A percentile compares a stretch with the other conserved stretches of the same genome.
Conservation (phyloP, 148 eudicot genomes). For the Mesembryanthemum crystallinum region DNA sequence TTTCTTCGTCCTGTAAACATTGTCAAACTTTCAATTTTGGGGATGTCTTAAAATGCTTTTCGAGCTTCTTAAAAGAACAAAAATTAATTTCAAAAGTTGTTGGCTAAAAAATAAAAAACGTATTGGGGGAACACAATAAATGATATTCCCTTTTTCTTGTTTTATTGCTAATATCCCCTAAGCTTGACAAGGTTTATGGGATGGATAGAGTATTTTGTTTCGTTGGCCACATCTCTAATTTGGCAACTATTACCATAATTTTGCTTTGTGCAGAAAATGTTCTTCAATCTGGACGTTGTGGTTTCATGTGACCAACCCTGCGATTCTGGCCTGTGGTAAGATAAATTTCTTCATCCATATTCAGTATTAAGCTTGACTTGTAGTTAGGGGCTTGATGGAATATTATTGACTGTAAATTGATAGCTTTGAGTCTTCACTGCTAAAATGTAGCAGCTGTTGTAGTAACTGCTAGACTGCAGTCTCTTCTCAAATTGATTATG, state of each 20-base stretch:
- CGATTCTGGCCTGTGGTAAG: conserved; percentile 71
- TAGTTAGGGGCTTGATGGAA: conserved; percentile 3
- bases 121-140: no score
- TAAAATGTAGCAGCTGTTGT: neutral
- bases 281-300: conserved; percentile 63
- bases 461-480: neutral
- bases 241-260: conserved; percentile 5
- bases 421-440: conserved; percentile 3
- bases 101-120: no score
- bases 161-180: no score
- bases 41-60: no score
- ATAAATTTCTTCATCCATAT: conserved; percentile 16
- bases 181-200: no score
- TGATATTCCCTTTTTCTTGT: no score
- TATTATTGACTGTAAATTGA: conserved; percentile 5
- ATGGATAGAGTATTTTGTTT: no score
- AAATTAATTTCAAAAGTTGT: no score
- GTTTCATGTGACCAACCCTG: conserved; percentile 78
- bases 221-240: conserved; percentile 2
- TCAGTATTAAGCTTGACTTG: conserved; percentile 10
- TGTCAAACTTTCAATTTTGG: no score
- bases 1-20: no score
- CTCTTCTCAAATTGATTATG: neutral
- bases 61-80: no score
- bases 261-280: conserved; percentile 56